phyloP scores from a whole-genome alignment of 208 protist genomes.

The Balamuthia mandrillaris region DNA sequence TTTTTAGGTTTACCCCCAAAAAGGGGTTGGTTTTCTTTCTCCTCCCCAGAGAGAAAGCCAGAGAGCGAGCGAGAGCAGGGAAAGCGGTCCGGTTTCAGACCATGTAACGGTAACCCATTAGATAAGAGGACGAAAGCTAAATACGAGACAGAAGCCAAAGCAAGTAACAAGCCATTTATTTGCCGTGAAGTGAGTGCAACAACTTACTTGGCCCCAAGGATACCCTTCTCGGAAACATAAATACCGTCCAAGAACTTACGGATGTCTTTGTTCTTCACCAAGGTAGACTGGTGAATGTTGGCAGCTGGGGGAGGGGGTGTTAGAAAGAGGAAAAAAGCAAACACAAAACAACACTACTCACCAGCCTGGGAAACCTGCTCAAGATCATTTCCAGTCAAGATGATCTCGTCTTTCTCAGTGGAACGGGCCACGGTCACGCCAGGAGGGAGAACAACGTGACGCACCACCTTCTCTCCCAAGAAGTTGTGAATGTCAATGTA shows the following conservation, averaged over 20 bases:
- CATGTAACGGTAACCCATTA: no score
- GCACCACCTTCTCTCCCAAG: constrained; percentile 95
- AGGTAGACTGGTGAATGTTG: constrained; percentile 89
- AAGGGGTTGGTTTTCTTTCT: no score
- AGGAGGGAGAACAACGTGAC: constrained; percentile 81
- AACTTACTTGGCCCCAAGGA: constrained; percentile 63
- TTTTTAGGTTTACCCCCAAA: no score
- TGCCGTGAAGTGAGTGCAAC: no score
- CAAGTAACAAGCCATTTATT: no score
- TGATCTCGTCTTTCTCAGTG: constrained; percentile 96
- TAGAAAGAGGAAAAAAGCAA: constrained; percentile 17
- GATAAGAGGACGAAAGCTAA: no score
- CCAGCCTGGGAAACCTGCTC: constrained; percentile 66
- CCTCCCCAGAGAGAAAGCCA: no score
- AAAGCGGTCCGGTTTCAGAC: no score
- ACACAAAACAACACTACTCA: constrained; percentile 8
- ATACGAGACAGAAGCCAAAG: no score
- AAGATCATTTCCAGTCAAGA: constrained; percentile 87
- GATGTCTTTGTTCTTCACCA: constrained; percentile 99
- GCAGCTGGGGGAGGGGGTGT: constrained; percentile 76
- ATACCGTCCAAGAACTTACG: constrained; percentile 99
- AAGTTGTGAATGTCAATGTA: constrained; percentile 98
- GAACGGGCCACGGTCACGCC: constrained; percentile 83
- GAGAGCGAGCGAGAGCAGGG: no score
- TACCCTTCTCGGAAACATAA: constrained; percentile 94